These are phyloP conservation scores for Tinospora cordifolia DNA, from an alignment of 164 flowering plant species.

Conservation along the genomic window DNA sequence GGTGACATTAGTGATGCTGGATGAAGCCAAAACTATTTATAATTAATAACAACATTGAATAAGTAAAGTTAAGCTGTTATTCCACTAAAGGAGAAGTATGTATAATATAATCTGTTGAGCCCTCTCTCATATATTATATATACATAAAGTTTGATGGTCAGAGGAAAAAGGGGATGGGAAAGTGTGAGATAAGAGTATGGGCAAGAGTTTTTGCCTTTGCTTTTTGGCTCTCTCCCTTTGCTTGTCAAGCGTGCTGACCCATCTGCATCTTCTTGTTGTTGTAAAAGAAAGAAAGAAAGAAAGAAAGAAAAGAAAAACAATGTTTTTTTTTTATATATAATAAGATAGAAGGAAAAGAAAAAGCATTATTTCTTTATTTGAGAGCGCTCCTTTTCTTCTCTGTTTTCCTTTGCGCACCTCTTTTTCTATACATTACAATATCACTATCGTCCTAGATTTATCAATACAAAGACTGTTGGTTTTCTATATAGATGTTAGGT, in stretches of 20 bases:
- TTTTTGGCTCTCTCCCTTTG: conserved; percentile 21
- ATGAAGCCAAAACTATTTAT: too few relatives aligned
- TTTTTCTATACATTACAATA: conserved; percentile 18
- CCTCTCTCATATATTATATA: neutral
- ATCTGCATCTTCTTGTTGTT: conserved; percentile 8
- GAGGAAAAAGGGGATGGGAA: conserved; percentile 45
- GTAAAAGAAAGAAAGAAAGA: neutral
- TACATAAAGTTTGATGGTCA: conserved; percentile 43
- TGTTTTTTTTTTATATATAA: too few relatives aligned
- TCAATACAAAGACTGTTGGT: too few relatives aligned
- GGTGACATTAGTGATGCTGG: too few relatives aligned
- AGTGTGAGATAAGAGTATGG: conserved; percentile 60
- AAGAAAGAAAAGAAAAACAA: neutral
- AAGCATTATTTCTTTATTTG: conserved; percentile 23
- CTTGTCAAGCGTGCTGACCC: conserved; percentile 27
- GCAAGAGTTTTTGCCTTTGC: conserved; percentile 32
- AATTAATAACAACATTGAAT: conserved; percentile 16
- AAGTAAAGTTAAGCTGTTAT: conserved; percentile 31
- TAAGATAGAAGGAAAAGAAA: too few relatives aligned
- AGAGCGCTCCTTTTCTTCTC: neutral
- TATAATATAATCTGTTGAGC: conserved; percentile 21
- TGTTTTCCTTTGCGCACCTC: conserved; percentile 6
- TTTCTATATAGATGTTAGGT: too few relatives aligned
- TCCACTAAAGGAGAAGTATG: conserved; percentile 19
- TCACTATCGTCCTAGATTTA: conserved; percentile 35